phyloP scores from a whole-genome alignment of 2,329 filamentous ascomycete species.

The Rhynchosporium graminicola region DNA sequence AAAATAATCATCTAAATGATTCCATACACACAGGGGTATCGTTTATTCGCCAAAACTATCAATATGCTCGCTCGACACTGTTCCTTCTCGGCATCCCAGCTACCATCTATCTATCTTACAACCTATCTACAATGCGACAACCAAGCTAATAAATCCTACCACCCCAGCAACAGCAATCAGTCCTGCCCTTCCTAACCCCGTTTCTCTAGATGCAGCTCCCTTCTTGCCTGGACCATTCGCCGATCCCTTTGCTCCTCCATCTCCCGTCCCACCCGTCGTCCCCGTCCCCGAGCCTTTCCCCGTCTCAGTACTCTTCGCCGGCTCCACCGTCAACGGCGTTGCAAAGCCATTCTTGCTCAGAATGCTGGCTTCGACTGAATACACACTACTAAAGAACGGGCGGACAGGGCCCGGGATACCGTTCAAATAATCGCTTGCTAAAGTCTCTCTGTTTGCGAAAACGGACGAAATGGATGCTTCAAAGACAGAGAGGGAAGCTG shows the following conservation, averaged over 20 bases:
- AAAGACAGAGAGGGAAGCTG: conserved; percentile 3
- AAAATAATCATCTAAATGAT: too few species aligned
- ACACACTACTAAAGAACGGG: conserved; percentile 14
- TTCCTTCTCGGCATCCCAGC: too few species aligned
- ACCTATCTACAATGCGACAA: too few species aligned
- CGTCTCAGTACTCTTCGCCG: not conserved
- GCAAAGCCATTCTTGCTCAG: conserved; percentile 3
- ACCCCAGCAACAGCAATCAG: not conserved
- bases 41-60: too few species aligned
- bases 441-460: not conserved
- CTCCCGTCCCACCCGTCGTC: not conserved
- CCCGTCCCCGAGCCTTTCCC: not conserved
- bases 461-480: conserved; percentile 4
- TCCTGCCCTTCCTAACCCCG: conserved; percentile 1
- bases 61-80: too few species aligned
- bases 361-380: conserved; percentile 10
- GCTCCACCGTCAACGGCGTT: not conserved
- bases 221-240: not conserved
- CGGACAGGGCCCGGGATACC: not conserved
- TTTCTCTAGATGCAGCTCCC: not conserved
- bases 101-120: too few species aligned
- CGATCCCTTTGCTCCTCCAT: not conserved
- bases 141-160: not conserved
- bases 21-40: too few species aligned
- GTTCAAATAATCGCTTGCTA: conserved; percentile 6